Percentiles rank a stretch among this genome's conserved stretches.
Evolutionary conservation across 2,329 filamentous ascomycete species (phyloP).

Genomic region (Acephala macrosclerotiorum): DNA sequence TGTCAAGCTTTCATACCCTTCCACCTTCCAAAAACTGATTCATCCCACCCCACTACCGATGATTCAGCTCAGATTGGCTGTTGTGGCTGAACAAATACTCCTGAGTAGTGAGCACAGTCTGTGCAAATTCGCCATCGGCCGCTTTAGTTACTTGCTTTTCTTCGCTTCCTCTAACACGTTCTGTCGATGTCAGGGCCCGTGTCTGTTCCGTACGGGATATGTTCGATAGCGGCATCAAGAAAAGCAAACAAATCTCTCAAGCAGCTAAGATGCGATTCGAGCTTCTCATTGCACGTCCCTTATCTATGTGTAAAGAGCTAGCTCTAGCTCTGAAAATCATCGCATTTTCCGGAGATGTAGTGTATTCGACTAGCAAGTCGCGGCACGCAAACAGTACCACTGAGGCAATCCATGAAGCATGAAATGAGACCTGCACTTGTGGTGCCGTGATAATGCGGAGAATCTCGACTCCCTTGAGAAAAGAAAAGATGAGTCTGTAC

Average conservation of each 20-base stretch:
- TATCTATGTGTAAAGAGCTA: constrained; percentile 1
- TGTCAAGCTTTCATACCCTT: background rate
- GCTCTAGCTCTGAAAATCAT: constrained; percentile 6
- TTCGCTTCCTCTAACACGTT: background rate
- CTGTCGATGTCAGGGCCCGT: background rate
- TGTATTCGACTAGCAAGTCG: background rate
- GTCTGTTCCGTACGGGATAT: background rate
- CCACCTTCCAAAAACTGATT: background rate
- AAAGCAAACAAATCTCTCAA: background rate
- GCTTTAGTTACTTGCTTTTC: background rate
- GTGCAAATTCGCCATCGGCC: constrained; percentile 2
- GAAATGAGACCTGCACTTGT: constrained; percentile 3
- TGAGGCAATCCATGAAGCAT: background rate
- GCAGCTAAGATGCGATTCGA: constrained; percentile 4
- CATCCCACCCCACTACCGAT: background rate
- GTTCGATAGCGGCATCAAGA: background rate
- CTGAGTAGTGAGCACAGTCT: background rate
- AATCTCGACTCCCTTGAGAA: constrained; percentile 8
- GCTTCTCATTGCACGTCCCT: constrained; percentile 16
- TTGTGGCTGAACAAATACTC: background rate
- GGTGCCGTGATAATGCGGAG: constrained; percentile 4
- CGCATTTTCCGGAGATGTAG: constrained; percentile 4
- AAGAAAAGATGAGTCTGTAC: constrained; percentile 13
- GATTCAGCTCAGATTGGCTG: background rate
- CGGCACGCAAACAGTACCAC: background rate